phyloP scores from a whole-genome alignment of 371 early-diverging fungal species.

The Zopfochytrium polystomum region DNA sequence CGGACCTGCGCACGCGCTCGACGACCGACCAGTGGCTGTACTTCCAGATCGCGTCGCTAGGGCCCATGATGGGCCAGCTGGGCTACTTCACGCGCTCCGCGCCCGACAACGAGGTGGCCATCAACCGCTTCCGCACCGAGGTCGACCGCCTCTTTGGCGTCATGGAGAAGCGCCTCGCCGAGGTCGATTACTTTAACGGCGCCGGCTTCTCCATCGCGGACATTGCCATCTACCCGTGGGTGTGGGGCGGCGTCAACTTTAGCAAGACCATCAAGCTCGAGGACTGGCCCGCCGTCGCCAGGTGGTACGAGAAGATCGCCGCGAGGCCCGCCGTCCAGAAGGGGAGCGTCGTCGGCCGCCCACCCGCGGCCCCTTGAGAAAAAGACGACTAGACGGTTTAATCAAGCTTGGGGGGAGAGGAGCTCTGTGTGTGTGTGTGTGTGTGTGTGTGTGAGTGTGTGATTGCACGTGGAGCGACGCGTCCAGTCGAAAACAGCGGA shows the following conservation, averaged over 20 bases:
- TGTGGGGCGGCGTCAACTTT: not conserved
- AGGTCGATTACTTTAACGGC: slow-evolving; percentile 27
- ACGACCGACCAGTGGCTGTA: slow-evolving; percentile 25
- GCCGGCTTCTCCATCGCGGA: slow-evolving; percentile 21
- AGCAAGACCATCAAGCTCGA: not conserved
- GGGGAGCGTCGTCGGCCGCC: too few species aligned
- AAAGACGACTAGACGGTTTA: too few species aligned
- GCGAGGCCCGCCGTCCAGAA: slow-evolving; percentile 9
- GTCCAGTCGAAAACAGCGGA: too few species aligned
- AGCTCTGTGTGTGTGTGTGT: too few species aligned
- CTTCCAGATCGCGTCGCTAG: slow-evolving; percentile 20
- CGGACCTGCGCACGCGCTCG: slow-evolving; percentile 1
- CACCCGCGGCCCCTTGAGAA: too few species aligned
- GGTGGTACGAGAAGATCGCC: slow-evolving; percentile 9
- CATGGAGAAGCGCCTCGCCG: slow-evolving; percentile 20
- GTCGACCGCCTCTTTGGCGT: slow-evolving; percentile 18
- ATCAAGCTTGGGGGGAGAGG: too few species aligned
- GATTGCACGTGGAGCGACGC: too few species aligned
- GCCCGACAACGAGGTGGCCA: slow-evolving; percentile 10
- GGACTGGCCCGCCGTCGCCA: slow-evolving; percentile 11
- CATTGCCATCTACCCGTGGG: slow-evolving; percentile 18
- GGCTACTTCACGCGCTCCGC: slow-evolving; percentile 9
- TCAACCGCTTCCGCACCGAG: slow-evolving; percentile 17
- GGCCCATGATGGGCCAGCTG: slow-evolving; percentile 21
- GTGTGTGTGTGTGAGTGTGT: too few species aligned